A percentile compares a stretch with the other conserved stretches of the same genome.
These are phyloP conservation scores for Jasminum sambac DNA, from an alignment of 257 asterid genomes.

Conservation along the genomic window DNA sequence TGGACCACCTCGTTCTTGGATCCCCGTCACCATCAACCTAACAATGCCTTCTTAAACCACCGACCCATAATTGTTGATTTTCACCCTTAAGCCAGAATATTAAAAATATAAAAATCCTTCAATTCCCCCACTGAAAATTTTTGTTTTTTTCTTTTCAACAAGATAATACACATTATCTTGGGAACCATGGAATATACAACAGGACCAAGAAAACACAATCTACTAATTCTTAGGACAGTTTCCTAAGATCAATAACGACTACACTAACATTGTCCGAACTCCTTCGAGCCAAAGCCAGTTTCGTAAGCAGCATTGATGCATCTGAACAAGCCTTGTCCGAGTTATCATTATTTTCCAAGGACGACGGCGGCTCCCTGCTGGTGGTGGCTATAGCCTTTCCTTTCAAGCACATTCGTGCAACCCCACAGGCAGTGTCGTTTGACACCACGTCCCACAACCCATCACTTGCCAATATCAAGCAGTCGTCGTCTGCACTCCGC, in stretches of 20 bases:
- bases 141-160: not conserved
- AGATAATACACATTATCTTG: not conserved
- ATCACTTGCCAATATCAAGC: conserved; percentile 72
- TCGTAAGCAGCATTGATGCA: conserved; percentile 58
- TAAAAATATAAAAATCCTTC: no score
- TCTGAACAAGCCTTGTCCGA: conserved; percentile 53
- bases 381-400: conserved; percentile 24
- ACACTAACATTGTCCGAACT: conserved; percentile 70
- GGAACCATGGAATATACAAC: not conserved
- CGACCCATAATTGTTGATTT: no score
- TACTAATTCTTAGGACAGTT: not conserved
- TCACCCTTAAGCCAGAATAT: no score
- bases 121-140: not conserved
- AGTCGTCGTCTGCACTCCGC: conserved; percentile 60
- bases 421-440: conserved; percentile 65
- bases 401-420: conserved; percentile 56
- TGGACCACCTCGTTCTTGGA: no score
- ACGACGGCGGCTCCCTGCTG: not conserved
- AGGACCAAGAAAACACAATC: not conserved
- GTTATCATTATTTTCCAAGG: conserved; percentile 18
- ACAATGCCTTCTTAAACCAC: no score
- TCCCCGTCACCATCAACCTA: no score
- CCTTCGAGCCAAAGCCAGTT: conserved; percentile 70
- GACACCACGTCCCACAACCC: conserved; percentile 88
- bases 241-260: conserved; percentile 58